Conservation (phyloP, 352 stramenopile species). For the Pythium aristosporum region DNA sequence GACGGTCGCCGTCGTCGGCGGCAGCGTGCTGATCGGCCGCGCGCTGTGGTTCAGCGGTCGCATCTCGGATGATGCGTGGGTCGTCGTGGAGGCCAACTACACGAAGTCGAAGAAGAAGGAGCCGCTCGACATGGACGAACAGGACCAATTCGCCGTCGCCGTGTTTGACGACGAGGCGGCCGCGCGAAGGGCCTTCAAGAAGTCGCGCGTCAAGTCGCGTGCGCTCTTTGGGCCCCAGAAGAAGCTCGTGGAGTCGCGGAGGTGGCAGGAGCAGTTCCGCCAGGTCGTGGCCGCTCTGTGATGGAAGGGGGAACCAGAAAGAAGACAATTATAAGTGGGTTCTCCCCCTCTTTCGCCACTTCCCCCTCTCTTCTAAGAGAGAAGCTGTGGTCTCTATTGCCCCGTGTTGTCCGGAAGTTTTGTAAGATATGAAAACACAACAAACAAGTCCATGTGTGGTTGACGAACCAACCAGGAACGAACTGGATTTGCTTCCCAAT, state of each 20-base stretch:
- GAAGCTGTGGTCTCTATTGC: too few relatives aligned
- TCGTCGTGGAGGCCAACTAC: not conserved
- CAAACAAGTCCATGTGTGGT: too few relatives aligned
- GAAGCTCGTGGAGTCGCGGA: not conserved
- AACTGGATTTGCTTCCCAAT: too few relatives aligned
- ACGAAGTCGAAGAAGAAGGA: not conserved
- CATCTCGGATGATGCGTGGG: constrained; percentile 3
- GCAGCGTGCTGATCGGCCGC: not conserved
- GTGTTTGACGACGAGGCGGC: constrained; percentile 3
- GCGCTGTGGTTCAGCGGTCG: not conserved
- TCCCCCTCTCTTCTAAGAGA: too few relatives aligned
- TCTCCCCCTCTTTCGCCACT: too few relatives aligned
- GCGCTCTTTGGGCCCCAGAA: not conserved
- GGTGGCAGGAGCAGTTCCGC: not conserved
- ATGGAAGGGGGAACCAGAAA: not conserved
- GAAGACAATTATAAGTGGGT: too few relatives aligned
- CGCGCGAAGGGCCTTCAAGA: constrained; percentile 1
- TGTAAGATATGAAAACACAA: too few relatives aligned
- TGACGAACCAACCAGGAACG: too few relatives aligned
- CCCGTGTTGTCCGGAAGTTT: too few relatives aligned
- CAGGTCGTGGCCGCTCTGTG: not conserved
- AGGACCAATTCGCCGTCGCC: not conserved
- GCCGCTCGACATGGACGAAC: not conserved
- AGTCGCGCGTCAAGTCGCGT: not conserved
- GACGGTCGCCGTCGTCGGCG: not conserved